A percentile compares a stretch with the other conserved stretches of the same genome.
phyloP scores from a whole-genome alignment of 805 yeast species.

The Saccharomycopsis sp. region DNA sequence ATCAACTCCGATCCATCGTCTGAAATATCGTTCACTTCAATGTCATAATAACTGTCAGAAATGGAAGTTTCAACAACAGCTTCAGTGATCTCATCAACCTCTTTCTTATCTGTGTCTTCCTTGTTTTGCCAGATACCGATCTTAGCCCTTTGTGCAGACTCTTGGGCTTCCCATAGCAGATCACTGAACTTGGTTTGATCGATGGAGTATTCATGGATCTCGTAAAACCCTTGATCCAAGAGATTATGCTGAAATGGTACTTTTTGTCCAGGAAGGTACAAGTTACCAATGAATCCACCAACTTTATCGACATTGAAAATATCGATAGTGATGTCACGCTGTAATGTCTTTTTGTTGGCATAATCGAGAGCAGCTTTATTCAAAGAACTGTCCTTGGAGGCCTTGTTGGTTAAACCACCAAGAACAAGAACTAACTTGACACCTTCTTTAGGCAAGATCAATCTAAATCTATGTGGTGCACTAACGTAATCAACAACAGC shows the following conservation, averaged over 20 bases:
- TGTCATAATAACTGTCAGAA: conserved; percentile 38
- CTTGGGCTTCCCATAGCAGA: conserved; percentile 54
- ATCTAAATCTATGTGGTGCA: conserved; percentile 57
- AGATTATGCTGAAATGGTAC: conserved; percentile 51
- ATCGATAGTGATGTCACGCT: conserved; percentile 65
- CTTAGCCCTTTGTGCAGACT: conserved; percentile 42
- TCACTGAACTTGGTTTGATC: conserved; percentile 44
- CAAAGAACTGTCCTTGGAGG: conserved; percentile 29
- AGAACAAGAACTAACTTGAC: conserved; percentile 58
- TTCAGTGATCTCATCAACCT: conserved; percentile 14
- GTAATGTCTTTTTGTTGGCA: conserved; percentile 48
- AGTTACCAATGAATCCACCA: conserved; percentile 73
- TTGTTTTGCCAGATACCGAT: conserved; percentile 64
- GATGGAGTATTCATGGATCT: conserved; percentile 58
- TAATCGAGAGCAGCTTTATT: conserved; percentile 45
- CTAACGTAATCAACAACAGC: conserved; percentile 68
- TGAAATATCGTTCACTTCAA: conserved; percentile 43
- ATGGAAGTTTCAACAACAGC: conserved; percentile 22
- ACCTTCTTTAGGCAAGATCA: conserved; percentile 64
- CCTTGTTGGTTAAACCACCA: conserved; percentile 56
- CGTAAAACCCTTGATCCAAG: conserved; percentile 53
- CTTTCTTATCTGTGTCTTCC: conserved; percentile 27
- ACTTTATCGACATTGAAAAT: conserved; percentile 63
- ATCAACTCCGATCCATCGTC: conserved; percentile 33
- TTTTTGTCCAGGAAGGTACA: conserved; percentile 43